Conservation (phyloP, 352 stramenopile genomes). For the Pythium chondricola region DNA sequence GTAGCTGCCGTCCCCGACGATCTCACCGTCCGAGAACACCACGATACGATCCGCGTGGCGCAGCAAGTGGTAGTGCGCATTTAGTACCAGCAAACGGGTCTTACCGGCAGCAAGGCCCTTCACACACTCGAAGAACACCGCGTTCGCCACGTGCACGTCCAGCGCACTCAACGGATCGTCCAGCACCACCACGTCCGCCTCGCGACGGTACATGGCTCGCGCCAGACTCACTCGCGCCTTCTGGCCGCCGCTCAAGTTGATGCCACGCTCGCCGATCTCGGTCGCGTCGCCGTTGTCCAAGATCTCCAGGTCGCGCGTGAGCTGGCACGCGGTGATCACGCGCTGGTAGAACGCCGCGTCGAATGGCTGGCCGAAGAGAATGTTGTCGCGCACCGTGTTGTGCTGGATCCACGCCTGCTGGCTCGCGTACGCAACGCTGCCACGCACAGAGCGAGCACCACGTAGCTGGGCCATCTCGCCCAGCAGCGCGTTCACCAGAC, state of each 20-base stretch:
- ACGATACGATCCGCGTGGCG: slow-evolving; percentile 45
- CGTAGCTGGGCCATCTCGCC: slow-evolving; percentile 24
- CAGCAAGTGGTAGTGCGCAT: slow-evolving; percentile 89
- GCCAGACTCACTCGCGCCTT: slow-evolving; percentile 80
- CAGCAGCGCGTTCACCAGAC: slow-evolving; percentile 30
- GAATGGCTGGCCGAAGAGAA: slow-evolving; percentile 38
- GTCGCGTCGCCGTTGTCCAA: slow-evolving; percentile 86
- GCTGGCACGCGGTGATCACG: slow-evolving; percentile 63
- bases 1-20: slow-evolving; percentile 80
- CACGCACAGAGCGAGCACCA: slow-evolving; percentile 5
- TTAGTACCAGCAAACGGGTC: slow-evolving; percentile 90
- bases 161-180: slow-evolving; percentile 94
- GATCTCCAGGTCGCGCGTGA: slow-evolving; percentile 80
- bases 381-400: slow-evolving; percentile 45
- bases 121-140: slow-evolving; percentile 90
- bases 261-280: slow-evolving; percentile 93
- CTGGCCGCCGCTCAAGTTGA: slow-evolving; percentile 93
- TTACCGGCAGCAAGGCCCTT: slow-evolving; percentile 37
- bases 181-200: slow-evolving; percentile 89
- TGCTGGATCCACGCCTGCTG: slow-evolving; percentile 53
- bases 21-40: slow-evolving; percentile 60
- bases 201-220: slow-evolving; percentile 84
- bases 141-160: slow-evolving; percentile 91
- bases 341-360: slow-evolving; percentile 28
- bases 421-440: slow-evolving; percentile 24